These are phyloP conservation scores for Malus domestica DNA, from an alignment of 306 rosid species.

Conservation along the genomic window DNA sequence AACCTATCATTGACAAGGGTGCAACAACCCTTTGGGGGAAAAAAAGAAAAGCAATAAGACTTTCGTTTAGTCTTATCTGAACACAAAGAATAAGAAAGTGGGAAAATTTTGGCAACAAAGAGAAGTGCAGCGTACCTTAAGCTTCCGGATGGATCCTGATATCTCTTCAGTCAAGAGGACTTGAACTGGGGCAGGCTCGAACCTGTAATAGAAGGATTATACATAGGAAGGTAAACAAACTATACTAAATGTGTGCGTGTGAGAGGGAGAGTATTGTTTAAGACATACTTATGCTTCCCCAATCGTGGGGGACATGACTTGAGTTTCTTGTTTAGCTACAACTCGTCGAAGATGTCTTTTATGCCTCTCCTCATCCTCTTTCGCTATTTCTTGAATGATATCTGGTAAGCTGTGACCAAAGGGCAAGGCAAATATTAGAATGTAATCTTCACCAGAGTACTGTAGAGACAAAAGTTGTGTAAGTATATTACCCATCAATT, in stretches of 20 bases:
- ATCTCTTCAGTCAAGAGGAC: conserved; percentile 79
- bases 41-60: conserved; percentile 7
- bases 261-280: not conserved
- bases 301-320: conserved; percentile 70
- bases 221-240: not conserved
- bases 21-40: conserved; percentile 60
- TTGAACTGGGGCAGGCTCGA: conserved; percentile 83
- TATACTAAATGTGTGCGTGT: not conserved
- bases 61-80: not conserved
- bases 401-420: conserved; percentile 50
- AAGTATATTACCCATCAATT: conserved; percentile 60
- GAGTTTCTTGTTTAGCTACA: conserved; percentile 66
- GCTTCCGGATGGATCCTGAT: conserved; percentile 79
- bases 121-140: conserved; percentile 44
- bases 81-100: not conserved
- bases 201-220: conserved; percentile 38
- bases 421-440: not conserved
- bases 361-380: conserved; percentile 64
- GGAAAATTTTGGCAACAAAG: not conserved
- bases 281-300: conserved; percentile 79
- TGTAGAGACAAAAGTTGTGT: not conserved
- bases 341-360: conserved; percentile 53
- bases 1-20: conserved; percentile 76
- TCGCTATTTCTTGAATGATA: conserved; percentile 59
- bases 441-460: not conserved